Conservation (phyloP, 2,329 filamentous ascomycete genomes). For the Cladosporium sp. region DNA sequence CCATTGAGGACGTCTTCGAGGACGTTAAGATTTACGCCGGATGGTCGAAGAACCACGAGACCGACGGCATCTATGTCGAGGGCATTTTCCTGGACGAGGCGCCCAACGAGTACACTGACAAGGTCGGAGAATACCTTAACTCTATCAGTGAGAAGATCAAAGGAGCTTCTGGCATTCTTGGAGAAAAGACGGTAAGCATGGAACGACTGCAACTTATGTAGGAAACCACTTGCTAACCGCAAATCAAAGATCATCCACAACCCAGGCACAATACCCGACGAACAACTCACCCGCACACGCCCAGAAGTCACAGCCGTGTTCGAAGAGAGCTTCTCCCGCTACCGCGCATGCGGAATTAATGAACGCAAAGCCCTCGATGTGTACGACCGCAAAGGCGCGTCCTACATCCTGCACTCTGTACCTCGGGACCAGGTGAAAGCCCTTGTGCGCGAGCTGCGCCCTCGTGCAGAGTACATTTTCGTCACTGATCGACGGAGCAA, state of each 20-base stretch:
- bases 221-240: neutral
- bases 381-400: constrained; percentile 12
- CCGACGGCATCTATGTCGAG: constrained; percentile 20
- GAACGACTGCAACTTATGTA: neutral
- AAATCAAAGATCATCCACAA: constrained; percentile 17
- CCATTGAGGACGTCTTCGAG: constrained; percentile 15
- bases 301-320: constrained; percentile 17
- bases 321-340: constrained; percentile 16
- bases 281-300: constrained; percentile 8
- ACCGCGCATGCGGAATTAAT: constrained; percentile 5
- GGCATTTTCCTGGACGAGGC: constrained; percentile 28
- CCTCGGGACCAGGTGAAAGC: constrained; percentile 13
- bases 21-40: constrained; percentile 24
- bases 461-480: constrained; percentile 19
- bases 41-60: constrained; percentile 20
- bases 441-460: constrained; percentile 15
- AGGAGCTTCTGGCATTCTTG: constrained; percentile 7
- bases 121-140: constrained; percentile 16
- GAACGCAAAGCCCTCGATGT: constrained; percentile 8
- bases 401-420: constrained; percentile 19
- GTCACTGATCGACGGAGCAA: constrained; percentile 15
- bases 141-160: constrained; percentile 13
- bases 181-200: neutral
- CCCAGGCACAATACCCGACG: constrained; percentile 17
- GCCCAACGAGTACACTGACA: constrained; percentile 14